Percentiles rank a stretch among this genome's conserved stretches.
These are phyloP conservation scores for Paramecium pentaurelia DNA, from an alignment of 73 alveolate species.

Conservation along the genomic window DNA sequence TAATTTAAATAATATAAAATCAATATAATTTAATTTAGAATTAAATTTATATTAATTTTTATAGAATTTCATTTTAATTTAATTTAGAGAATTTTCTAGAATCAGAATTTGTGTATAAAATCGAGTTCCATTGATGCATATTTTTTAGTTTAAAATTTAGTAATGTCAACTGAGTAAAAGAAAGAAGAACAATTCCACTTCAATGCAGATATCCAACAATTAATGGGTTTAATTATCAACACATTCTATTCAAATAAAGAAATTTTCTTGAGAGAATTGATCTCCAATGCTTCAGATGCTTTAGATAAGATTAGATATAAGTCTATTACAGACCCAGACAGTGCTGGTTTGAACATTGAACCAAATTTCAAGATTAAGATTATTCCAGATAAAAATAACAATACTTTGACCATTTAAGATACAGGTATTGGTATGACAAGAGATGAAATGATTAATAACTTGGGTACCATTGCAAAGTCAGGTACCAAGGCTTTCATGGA, in stretches of 20 bases:
- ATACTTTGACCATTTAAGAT: constrained; percentile 96
- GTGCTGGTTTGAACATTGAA: constrained; percentile 84
- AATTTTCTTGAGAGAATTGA: constrained; percentile 98
- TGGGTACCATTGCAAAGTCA: constrained; percentile 99
- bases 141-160: not conserved
- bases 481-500: constrained; percentile 99
- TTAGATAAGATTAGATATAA: constrained; percentile 98
- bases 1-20: not conserved
- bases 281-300: constrained; percentile 99
- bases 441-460: constrained; percentile 97
- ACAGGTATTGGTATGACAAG: constrained; percentile 99
- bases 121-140: not conserved
- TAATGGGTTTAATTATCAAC: constrained; percentile 98
- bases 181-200: constrained; percentile 69
- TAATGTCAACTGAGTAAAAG: constrained; percentile 5
- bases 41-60: not conserved
- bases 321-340: constrained; percentile 97
- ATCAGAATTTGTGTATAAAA: not conserved
- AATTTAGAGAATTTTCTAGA: not conserved
- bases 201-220: constrained; percentile 99
- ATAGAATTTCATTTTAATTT: not conserved
- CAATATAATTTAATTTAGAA: not conserved
- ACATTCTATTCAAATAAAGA: constrained; percentile 99
- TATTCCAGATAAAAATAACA: constrained; percentile 98
- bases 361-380: constrained; percentile 94